These are phyloP conservation scores for Phalaenopsis hybrid DNA, from an alignment of 116 monocot genomes.

Conservation along the genomic window DNA sequence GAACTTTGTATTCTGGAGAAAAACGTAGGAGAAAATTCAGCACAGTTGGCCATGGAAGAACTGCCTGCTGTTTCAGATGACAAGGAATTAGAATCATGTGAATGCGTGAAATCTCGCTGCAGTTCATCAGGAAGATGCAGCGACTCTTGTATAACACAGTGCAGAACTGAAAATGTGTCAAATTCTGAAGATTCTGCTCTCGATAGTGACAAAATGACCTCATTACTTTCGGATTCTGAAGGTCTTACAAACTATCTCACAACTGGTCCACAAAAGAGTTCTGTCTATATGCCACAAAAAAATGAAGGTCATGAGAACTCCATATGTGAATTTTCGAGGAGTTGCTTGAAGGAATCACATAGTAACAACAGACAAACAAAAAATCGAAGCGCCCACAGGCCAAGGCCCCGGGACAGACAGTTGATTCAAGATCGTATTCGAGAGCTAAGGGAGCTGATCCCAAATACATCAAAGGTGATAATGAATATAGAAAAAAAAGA, in stretches of 20 bases:
- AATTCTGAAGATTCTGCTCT: slow-evolving; percentile 17
- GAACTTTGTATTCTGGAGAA: slow-evolving; percentile 14
- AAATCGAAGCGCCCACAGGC: slow-evolving; percentile 10
- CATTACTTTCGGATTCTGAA: slow-evolving; percentile 4
- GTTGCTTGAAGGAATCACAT: slow-evolving; percentile 13
- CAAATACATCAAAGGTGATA: slow-evolving; percentile 59
- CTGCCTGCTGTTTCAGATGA: slow-evolving; percentile 15
- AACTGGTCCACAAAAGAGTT: slow-evolving; percentile 20
- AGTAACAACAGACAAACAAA: slow-evolving; percentile 21
- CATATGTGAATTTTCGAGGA: not conserved
- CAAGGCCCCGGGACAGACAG: slow-evolving; percentile 77
- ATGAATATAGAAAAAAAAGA: not conserved
- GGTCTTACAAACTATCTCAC: slow-evolving; percentile 5
- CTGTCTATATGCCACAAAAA: slow-evolving; percentile 1
- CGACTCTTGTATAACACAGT: slow-evolving; percentile 37
- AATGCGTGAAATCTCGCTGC: slow-evolving; percentile 16
- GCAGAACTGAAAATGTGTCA: slow-evolving; percentile 26
- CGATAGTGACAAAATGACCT: slow-evolving; percentile 4
- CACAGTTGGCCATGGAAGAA: not conserved
- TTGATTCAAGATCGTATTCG: slow-evolving; percentile 85
- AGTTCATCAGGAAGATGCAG: slow-evolving; percentile 23
- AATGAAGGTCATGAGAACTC: slow-evolving; percentile 11
- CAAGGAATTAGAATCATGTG: slow-evolving; percentile 11
- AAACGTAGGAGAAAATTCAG: slow-evolving; percentile 13
- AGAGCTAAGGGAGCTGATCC: slow-evolving; percentile 67